Evolutionary conservation across 2,329 filamentous ascomycete genomes (phyloP).

Genomic region (Teratosphaeria pseudoeucalypti): DNA sequence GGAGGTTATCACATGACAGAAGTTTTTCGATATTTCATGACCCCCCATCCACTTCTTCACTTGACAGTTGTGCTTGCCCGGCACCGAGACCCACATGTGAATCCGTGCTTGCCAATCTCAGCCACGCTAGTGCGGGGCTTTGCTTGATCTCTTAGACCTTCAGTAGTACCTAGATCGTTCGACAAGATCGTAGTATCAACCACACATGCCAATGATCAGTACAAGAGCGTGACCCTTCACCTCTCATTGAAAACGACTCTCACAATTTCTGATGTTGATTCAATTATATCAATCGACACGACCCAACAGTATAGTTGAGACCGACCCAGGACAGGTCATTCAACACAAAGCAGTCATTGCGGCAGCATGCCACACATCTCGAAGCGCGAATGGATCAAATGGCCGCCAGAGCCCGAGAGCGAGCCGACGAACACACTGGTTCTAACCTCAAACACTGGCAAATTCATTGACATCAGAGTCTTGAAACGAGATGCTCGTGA

Average conservation of each 20-base stretch:
- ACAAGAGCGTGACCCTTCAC: neutral
- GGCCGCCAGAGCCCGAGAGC: slow-evolving; percentile 40
- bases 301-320: neutral
- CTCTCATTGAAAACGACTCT: neutral
- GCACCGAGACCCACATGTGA: neutral
- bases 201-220: neutral
- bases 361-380: slow-evolving; percentile 40
- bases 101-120: neutral
- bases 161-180: neutral
- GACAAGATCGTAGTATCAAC: neutral
- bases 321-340: neutral
- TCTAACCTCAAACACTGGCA: slow-evolving; percentile 46
- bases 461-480: slow-evolving; percentile 54
- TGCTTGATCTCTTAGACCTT: neutral
- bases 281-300: neutral
- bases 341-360: neutral
- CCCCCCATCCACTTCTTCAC: no score
- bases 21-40: no score
- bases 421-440: slow-evolving; percentile 58
- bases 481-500: slow-evolving; percentile 16
- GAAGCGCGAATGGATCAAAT: slow-evolving; percentile 48
- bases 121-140: neutral
- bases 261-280: neutral
- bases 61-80: no score
- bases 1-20: no score